Evolutionary conservation across 805 yeast genomes (phyloP).

Genomic region (Torulaspora franciscae): DNA sequence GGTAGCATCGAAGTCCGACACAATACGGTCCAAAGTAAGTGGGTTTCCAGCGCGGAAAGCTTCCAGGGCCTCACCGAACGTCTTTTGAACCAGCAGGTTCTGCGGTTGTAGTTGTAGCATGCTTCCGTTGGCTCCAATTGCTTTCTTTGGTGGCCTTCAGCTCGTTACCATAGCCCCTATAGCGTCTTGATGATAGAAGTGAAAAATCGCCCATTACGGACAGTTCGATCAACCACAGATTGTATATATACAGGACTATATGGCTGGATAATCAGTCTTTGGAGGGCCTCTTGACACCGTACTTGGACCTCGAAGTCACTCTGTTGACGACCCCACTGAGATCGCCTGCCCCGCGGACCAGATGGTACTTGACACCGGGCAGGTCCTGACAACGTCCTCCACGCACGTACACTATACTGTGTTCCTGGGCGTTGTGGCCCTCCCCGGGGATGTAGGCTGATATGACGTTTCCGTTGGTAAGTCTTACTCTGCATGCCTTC

Average conservation of each 20-base stretch:
- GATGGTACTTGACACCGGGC: conserved; percentile 95
- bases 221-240: conserved; percentile 2
- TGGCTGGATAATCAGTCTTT: conserved; percentile 27
- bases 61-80: conserved; percentile 57
- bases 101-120: conserved; percentile 87
- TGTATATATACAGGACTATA: conserved; percentile 3
- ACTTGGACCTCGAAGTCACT: conserved; percentile 81
- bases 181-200: background rate
- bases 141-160: background rate
- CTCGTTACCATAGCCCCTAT: background rate
- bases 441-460: conserved; percentile 97
- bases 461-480: conserved; percentile 82
- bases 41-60: conserved; percentile 29
- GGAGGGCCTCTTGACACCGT: conserved; percentile 85
- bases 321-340: conserved; percentile 93
- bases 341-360: conserved; percentile 90
- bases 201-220: conserved; percentile 4
- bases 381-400: conserved; percentile 99
- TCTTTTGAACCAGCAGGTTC: conserved; percentile 75
- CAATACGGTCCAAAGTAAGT: conserved; percentile 66
- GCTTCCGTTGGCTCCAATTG: background rate
- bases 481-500: conserved; percentile 91
- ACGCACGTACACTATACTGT: conserved; percentile 88
- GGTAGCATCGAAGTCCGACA: conserved; percentile 94
- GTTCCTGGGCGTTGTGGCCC: conserved; percentile 98